Base-by-base conservation (phyloP, 192 early-diverging fungal species). In the Diversispora eburnea region DNA sequence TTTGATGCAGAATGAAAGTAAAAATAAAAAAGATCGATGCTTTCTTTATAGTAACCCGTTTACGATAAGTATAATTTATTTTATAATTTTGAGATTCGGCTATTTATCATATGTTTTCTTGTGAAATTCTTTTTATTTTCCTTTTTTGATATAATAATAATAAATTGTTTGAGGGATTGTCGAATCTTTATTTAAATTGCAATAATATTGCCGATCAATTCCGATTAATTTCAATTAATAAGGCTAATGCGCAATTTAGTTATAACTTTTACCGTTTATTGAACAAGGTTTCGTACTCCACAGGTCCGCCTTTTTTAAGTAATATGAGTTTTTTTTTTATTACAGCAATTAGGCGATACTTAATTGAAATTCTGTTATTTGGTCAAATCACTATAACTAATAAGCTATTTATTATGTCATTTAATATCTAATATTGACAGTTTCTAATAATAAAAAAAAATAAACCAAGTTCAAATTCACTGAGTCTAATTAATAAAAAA, bases 61-160 rank as follows among this genome's bases (percentile, higher is more conserved):
- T 70, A 69, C 52, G 67, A 69, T 69, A 69, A 69, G 67, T 69
- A 70, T 70, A 55, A 70, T 70, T 70, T 56, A 56, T 42, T 70
- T 70, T 56, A 69, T 70, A 69, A 69, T 69, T 20, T 55, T 69
- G 67, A 56, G n/a, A 67, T 67, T 67, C 68, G 55, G 5, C 5
- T 56, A 70, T 70, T 70, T 70, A 70, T 70, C 68, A 70, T 70
- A 70, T 57, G 68, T 57, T 70, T 70, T 70, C 68, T 70, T 70
- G 68, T 70, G 68, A 70, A 70, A 70, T 70, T 70, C 68, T 70
- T 58, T 70, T 70, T 70, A 70, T 69, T 60, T 60, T 60, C 33
- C 22, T 42, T 61, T 61, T 61, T 41, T 41, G 33, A 41, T 61
- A n/a, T 61, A 61, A 61, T 61, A 60, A 60, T 60, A 61, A 61